Evolutionary conservation across 768 basidiomycete species (phyloP).

Genomic region (Mycena rosella): DNA sequence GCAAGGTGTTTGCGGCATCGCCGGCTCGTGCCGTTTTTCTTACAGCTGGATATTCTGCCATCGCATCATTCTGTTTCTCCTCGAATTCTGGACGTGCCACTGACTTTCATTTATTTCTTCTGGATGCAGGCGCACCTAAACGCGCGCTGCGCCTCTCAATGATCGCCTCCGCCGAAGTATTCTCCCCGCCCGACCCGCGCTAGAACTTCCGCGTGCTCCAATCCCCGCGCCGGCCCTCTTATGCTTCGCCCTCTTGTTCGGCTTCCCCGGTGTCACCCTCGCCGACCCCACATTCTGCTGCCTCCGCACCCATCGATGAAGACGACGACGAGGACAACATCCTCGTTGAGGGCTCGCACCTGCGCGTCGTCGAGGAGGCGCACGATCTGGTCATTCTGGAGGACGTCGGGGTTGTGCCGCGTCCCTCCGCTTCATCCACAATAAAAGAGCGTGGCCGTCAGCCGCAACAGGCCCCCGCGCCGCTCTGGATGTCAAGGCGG

Average conservation of each 20-base stretch:
- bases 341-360: slow-evolving; percentile 74
- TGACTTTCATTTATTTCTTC: too few species aligned
- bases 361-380: slow-evolving; percentile 78
- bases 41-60: too few species aligned
- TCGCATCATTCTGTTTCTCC: too few species aligned
- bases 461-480: slow-evolving; percentile 50
- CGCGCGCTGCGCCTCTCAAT: slow-evolving; percentile 77
- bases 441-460: slow-evolving; percentile 8
- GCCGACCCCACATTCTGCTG: neutral
- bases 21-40: slow-evolving; percentile 56
- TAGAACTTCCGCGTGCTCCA: slow-evolving; percentile 76
- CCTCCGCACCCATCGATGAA: neutral
- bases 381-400: slow-evolving; percentile 80
- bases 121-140: slow-evolving; percentile 48
- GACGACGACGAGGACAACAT: slow-evolving; percentile 59
- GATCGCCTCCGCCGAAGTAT: slow-evolving; percentile 81
- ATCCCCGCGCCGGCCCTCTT: slow-evolving; percentile 60
- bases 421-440: too few species aligned
- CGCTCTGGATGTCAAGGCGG: slow-evolving; percentile 45
- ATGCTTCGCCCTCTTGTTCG: slow-evolving; percentile 43
- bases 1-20: slow-evolving; percentile 63
- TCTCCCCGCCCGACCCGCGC: slow-evolving; percentile 71
- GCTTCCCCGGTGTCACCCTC: slow-evolving; percentile 29
- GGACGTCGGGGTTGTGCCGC: slow-evolving; percentile 58
- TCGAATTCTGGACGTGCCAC: neutral